These are phyloP conservation scores for Pleurotus cornucopiae DNA, from an alignment of 768 basidiomycete species.

Conservation along the genomic window DNA sequence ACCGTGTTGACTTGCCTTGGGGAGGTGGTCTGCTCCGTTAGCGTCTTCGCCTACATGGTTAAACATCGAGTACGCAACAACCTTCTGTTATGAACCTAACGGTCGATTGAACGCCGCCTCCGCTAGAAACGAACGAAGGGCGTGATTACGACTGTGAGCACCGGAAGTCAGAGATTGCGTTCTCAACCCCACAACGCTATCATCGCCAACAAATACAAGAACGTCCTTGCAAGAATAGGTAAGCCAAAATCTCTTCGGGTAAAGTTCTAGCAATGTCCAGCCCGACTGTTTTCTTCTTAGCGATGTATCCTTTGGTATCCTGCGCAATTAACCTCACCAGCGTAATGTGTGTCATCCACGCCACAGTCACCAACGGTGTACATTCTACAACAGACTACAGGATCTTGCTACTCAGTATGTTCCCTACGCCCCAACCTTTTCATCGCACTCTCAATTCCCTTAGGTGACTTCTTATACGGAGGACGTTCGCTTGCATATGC, in stretches of 20 bases:
- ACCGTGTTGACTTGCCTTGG: neutral
- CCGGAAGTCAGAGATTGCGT: neutral
- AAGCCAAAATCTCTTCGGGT: neutral
- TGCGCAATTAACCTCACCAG: neutral
- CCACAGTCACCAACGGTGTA: neutral
- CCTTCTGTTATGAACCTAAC: neutral
- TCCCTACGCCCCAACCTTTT: neutral
- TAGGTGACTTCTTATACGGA: slow-evolving; percentile 2
- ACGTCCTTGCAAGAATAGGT: neutral
- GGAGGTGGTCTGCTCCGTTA: neutral
- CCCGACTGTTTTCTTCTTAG: neutral
- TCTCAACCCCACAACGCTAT: neutral
- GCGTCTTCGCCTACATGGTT: neutral
- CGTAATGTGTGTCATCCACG: neutral
- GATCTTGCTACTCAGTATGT: neutral
- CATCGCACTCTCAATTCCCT: neutral
- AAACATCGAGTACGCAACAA: neutral
- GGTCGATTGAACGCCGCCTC: neutral
- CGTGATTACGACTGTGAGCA: neutral
- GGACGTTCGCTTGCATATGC: neutral
- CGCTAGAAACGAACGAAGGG: neutral
- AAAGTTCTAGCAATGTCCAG: neutral
- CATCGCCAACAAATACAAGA: neutral
- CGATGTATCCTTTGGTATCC: neutral
- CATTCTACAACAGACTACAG: neutral